Percentiles rank a stretch among this genome's conserved stretches.
phyloP scores from a whole-genome alignment of 1,284 basidiomycete species.

The Leccinum glutinopallens region DNA sequence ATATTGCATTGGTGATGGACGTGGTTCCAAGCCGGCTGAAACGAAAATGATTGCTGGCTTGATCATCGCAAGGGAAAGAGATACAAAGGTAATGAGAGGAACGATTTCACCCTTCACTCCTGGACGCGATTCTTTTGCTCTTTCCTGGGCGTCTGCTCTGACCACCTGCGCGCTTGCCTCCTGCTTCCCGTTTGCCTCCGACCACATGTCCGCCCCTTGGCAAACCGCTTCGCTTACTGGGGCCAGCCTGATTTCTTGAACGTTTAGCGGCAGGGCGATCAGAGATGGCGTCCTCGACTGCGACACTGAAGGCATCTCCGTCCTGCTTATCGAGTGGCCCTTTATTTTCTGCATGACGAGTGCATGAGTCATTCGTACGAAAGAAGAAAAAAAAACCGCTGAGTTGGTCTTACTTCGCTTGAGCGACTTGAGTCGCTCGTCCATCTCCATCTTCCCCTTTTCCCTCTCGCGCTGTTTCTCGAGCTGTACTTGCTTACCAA shows the following conservation, averaged over 20 bases:
- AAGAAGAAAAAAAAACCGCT: not conserved
- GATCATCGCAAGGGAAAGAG: conserved; percentile 5
- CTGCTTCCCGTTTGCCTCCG: conserved; percentile 29
- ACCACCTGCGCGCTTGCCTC: conserved; percentile 31
- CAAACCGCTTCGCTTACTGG: conserved; percentile 19
- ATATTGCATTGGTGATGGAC: not conserved
- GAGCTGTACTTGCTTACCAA: conserved; percentile 94
- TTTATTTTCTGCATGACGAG: conserved; percentile 63
- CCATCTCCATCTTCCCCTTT: conserved; percentile 77
- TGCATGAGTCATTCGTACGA: not conserved
- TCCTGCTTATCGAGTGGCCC: conserved; percentile 78
- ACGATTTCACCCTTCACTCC: conserved; percentile 38
- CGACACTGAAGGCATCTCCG: conserved; percentile 82
- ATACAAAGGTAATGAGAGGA: conserved; percentile 17
- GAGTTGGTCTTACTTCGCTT: conserved; percentile 70
- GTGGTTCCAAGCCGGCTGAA: not conserved
- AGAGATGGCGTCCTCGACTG: conserved; percentile 82
- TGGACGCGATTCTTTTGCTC: conserved; percentile 53
- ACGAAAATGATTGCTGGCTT: not conserved
- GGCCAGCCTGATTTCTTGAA: conserved; percentile 39
- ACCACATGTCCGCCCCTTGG: conserved; percentile 16
- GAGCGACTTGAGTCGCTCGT: conserved; percentile 79
- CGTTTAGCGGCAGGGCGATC: conserved; percentile 70
- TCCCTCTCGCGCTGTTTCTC: conserved; percentile 85
- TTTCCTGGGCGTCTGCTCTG: conserved; percentile 60